A percentile compares a stretch with the other conserved stretches of the same genome.
Conservation (phyloP, 2,329 filamentous ascomycete species). For the Fusarium sp. region DNA sequence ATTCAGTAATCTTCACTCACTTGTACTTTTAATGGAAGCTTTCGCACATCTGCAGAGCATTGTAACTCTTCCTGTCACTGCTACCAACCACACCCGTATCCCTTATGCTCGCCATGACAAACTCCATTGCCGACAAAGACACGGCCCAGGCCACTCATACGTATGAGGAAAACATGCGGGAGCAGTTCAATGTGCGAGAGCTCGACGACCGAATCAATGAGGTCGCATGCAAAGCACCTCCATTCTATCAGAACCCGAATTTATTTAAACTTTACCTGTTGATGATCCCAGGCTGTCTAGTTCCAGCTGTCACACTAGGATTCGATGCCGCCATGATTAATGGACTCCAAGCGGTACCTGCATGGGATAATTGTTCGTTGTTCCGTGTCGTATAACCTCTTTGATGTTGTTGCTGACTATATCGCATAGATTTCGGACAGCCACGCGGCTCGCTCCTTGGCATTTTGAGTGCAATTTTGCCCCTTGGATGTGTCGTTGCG, state of each 20-base stretch:
- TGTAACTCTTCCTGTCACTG: too few relatives aligned
- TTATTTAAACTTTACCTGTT: constrained; percentile 26
- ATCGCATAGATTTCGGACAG: constrained; percentile 34
- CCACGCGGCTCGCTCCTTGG: constrained; percentile 45
- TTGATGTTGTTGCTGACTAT: neutral
- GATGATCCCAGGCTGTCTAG: constrained; percentile 30
- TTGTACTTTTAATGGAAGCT: too few relatives aligned
- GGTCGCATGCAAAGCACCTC: neutral
- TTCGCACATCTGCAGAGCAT: too few relatives aligned
- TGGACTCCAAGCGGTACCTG: constrained; percentile 35
- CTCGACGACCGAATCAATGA: neutral
- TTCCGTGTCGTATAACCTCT: rapidly evolving
- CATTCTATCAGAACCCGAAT: constrained; percentile 24
- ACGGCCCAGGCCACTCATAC: too few relatives aligned
- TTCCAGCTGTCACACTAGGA: constrained; percentile 48
- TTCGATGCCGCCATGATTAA: constrained; percentile 62
- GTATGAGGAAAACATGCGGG: too few relatives aligned
- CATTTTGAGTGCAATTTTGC: constrained; percentile 16
- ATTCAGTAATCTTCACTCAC: too few relatives aligned
- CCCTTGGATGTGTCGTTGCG: constrained; percentile 13
- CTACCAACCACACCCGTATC: too few relatives aligned
- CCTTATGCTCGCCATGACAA: too few relatives aligned
- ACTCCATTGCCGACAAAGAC: too few relatives aligned
- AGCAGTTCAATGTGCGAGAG: neutral
- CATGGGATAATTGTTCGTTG: constrained; percentile 37